Evolutionary conservation across 768 basidiomycete species (phyloP), one percentile per base, ranked within the genome.

Genomic region (Piloderma croceum): DNA sequence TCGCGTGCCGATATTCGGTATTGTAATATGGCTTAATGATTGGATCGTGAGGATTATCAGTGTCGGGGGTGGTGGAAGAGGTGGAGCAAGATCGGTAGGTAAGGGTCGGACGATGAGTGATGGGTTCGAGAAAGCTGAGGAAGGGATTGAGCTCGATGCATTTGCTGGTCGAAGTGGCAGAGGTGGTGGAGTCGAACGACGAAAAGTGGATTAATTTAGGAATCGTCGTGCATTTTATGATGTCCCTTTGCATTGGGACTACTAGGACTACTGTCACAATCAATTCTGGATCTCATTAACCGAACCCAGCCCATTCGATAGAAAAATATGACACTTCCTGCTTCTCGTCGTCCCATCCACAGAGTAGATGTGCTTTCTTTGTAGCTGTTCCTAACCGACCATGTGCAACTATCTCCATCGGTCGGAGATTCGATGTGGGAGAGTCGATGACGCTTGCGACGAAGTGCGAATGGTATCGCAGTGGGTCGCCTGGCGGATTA

Each of bases 381-480:
- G 96, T 97, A 9, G 88, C 96, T 3, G 96, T 99, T 1, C 94
- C 96, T 24, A 99, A 64, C 24, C 96, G 74, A 13, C 96, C 96
- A 57, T 92, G 92, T 0, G 94, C 93, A 18, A 99, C 87, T 34
- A 99, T 77, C 60, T 98, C 91, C 79, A 94, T 88, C 4, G 96
- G 92, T 35, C 74, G 69, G 37, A 99, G 69, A 2, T 70, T 48
- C 10, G 77, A 54, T 34, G 59, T 47, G 2, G 77, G 76, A 6
- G 84, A 78, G 10, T 84, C 74, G 22, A 90, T 60, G 10, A 96
- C 86, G 5, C 86, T 81, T 17, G 86, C 86, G 17, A 83, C 81
- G 57, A 97, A 98, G 60, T 99, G 96, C 3, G 94, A 96, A 56
- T 99, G 96, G 59, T 94, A 99, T 19, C 96, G 77, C 38, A 98